Evolutionary conservation across 495 filamentous ascomycete genomes (phyloP).

Genomic region (Lepidopterella palustris): DNA sequence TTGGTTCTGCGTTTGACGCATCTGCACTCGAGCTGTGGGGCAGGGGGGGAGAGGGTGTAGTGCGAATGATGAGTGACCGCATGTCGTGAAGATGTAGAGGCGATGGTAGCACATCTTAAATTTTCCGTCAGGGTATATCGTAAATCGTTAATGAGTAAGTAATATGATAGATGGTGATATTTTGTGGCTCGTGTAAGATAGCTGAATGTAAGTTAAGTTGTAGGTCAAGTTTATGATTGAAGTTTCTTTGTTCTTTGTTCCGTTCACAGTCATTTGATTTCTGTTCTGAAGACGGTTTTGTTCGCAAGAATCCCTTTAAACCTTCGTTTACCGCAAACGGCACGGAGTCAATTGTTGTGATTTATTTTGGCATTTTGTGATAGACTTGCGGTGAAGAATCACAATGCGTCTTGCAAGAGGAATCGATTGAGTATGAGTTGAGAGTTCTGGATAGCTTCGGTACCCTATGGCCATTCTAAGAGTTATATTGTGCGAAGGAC

Average conservation of each 20-base stretch:
- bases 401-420: too few relatives aligned
- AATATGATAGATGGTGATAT: neutral
- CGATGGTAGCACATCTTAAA: conserved; percentile 35
- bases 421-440: too few relatives aligned
- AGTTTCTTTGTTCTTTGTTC: neutral
- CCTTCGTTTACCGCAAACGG: neutral
- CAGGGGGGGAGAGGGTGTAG: conserved; percentile 2
- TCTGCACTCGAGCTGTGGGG: neutral
- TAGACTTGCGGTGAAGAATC: too few relatives aligned
- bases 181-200: neutral
- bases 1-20: neutral
- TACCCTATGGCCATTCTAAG: too few relatives aligned
- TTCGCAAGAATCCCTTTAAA: neutral
- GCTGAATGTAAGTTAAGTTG: neutral
- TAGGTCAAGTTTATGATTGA: neutral
- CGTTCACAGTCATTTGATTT: neutral
- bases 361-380: too few relatives aligned
- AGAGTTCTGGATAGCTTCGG: too few relatives aligned
- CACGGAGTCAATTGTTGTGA: too few relatives aligned
- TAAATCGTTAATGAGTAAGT: neutral
- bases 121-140: neutral
- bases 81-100: conserved; percentile 34
- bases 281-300: neutral
- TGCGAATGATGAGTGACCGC: conserved; percentile 30
- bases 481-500: too few relatives aligned